These are phyloP conservation scores for Trifolium dubium DNA, from an alignment of 306 rosid genomes.

Conservation along the genomic window DNA sequence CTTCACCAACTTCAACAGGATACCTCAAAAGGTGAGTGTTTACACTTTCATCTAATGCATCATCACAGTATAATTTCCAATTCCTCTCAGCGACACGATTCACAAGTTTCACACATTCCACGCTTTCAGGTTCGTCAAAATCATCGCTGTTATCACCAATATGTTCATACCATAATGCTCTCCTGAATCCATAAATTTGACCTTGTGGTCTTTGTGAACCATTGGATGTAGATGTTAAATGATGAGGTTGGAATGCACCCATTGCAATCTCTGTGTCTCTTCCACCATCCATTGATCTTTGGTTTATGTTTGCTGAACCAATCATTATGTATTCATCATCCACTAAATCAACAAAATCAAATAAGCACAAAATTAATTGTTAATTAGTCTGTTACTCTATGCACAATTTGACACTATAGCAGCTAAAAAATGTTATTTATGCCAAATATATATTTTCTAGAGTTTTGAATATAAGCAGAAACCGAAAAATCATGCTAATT, in stretches of 20 bases:
- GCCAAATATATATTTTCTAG: neutral
- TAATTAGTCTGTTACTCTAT: neutral
- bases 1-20: slow-evolving; percentile 37
- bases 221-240: slow-evolving; percentile 37
- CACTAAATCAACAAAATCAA: slow-evolving; percentile 43
- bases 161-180: slow-evolving; percentile 74
- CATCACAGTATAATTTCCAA: slow-evolving; percentile 38
- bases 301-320: slow-evolving; percentile 89
- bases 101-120: slow-evolving; percentile 33
- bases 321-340: slow-evolving; percentile 88
- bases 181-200: slow-evolving; percentile 59
- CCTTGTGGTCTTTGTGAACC: slow-evolving; percentile 46
- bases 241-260: slow-evolving; percentile 79
- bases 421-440: neutral
- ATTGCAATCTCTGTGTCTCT: slow-evolving; percentile 92
- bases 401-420: neutral
- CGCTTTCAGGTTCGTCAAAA: slow-evolving; percentile 38
- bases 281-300: slow-evolving; percentile 86
- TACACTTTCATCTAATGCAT: slow-evolving; percentile 3
- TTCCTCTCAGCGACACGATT: slow-evolving; percentile 24
- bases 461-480: too few species aligned
- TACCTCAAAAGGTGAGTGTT: slow-evolving; percentile 36
- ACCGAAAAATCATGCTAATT: too few species aligned
- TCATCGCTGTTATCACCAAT: slow-evolving; percentile 26
- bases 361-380: neutral